These are phyloP conservation scores for Pythium brassicae DNA, from an alignment of 352 stramenopile genomes.

Conservation along the genomic window DNA sequence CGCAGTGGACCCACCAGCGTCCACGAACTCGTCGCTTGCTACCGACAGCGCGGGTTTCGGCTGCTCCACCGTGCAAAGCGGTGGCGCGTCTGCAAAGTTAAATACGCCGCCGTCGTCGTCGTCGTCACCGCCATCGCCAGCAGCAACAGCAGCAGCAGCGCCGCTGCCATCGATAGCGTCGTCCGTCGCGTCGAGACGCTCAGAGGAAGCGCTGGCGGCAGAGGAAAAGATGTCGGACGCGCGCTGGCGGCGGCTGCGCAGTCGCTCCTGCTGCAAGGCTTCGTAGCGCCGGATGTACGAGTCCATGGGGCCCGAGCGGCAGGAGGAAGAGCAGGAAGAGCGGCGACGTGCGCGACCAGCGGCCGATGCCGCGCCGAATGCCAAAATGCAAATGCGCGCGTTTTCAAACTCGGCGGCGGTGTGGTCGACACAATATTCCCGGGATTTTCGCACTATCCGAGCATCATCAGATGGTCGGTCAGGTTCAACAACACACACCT, in stretches of 20 bases:
- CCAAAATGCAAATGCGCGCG: no score
- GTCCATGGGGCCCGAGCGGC: conserved; percentile 16
- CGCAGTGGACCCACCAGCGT: conserved; percentile 59
- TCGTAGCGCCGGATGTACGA: conserved; percentile 51
- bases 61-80: neutral
- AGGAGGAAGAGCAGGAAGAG: neutral
- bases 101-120: neutral
- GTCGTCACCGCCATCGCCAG: conserved; percentile 10
- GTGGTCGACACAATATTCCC: no score
- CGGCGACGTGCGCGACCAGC: no score
- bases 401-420: no score
- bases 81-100: neutral
- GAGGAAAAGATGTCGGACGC: conserved; percentile 15
- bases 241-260: conserved; percentile 17
- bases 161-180: no score
- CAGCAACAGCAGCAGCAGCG: no score
- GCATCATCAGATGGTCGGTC: no score
- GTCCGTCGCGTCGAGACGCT: conserved; percentile 5
- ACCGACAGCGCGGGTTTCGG: conserved; percentile 9
- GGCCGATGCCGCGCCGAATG: no score
- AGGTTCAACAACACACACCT: no score
- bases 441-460: no score
- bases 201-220: conserved; percentile 5
- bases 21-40: conserved; percentile 59
- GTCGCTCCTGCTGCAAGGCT: conserved; percentile 39